Conservation (phyloP, 2,329 filamentous ascomycete species). For the Epichloe glyceriae region DNA sequence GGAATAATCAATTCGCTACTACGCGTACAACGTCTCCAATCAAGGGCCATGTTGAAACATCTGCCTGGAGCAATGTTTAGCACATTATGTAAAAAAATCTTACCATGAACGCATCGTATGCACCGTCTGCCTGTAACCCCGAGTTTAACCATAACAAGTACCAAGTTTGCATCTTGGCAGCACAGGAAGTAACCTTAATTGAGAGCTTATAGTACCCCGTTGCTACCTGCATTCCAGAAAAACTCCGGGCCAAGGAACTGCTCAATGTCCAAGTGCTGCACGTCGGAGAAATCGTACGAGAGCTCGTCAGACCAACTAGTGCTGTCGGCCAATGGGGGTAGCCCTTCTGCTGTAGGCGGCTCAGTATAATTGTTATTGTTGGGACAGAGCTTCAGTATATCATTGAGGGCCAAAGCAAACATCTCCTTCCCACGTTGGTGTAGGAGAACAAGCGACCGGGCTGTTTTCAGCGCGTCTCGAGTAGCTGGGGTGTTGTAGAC, state of each 20-base stretch:
- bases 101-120: neutral
- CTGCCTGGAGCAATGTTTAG: neutral
- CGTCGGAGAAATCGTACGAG: conserved; percentile 28
- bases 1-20: too few species aligned
- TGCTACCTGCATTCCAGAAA: conserved; percentile 1
- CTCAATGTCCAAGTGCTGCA: conserved; percentile 31
- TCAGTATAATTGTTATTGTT: conserved; percentile 13
- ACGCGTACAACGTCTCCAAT: neutral
- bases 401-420: conserved; percentile 21
- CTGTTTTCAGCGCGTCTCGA: conserved; percentile 40
- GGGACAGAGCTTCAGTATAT: conserved; percentile 24
- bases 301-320: conserved; percentile 26
- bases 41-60: neutral
- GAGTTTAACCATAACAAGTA: neutral
- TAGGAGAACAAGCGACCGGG: conserved; percentile 38
- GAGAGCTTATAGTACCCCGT: neutral
- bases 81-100: neutral
- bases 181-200: neutral
- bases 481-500: conserved; percentile 34
- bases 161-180: neutral
- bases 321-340: neutral
- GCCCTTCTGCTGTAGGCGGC: neutral
- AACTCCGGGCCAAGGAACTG: conserved; percentile 18
- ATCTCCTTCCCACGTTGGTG: conserved; percentile 39
- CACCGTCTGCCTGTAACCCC: neutral